Base-by-base conservation (phyloP, 2,329 filamentous ascomycete genomes). In the Fusarium longipes region DNA sequence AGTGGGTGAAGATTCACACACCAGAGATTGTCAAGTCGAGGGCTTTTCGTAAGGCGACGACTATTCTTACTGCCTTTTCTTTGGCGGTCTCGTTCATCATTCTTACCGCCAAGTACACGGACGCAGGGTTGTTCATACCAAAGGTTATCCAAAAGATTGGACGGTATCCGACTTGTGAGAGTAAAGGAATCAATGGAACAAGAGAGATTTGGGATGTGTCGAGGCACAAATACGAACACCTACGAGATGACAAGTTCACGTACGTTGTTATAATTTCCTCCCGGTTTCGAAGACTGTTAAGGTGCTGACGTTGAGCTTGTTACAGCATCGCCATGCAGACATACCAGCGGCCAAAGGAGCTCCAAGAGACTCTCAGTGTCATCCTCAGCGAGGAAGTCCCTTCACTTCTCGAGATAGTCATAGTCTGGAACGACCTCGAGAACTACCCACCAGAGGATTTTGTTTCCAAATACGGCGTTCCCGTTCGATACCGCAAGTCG, bases 391-490 rank as follows among this genome's bases (percentile, higher is more conserved):
- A 73, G 18, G 50, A 75, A 7, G 75, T 80, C 5, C 77, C 78
- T 12, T 80, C 78, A 1, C 75, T 80, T 6, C 67, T 67, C 15
- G 78, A 80, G 49, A 67, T 80, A n/a, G 76, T 79, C 38, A 40
- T 80, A 17, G 69, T 80, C 30, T 80, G 78, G 78, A 79, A 79
- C 55, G 73, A 80, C 36, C 57, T 77, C 25, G 76, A 78, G 12
- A 65, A 65, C 29, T 22, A 69, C 1, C 72, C 75, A 5, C 78
- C 78, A 1, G 50, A 60, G 0, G 58, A 73, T 39, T 79, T 70
- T 27, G 56, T 62, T 9, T 78, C 78, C 15, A 59, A 70, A 18
- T 63, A 73, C 48, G 75, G 75, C 43, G 73, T 79, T 8, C 57
- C 67, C 4, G 77, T 80, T 14, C 74, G 78, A 30, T 79, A 77